phyloP scores from a whole-genome alignment of 805 yeast species.

The Yarrowia sp. region DNA sequence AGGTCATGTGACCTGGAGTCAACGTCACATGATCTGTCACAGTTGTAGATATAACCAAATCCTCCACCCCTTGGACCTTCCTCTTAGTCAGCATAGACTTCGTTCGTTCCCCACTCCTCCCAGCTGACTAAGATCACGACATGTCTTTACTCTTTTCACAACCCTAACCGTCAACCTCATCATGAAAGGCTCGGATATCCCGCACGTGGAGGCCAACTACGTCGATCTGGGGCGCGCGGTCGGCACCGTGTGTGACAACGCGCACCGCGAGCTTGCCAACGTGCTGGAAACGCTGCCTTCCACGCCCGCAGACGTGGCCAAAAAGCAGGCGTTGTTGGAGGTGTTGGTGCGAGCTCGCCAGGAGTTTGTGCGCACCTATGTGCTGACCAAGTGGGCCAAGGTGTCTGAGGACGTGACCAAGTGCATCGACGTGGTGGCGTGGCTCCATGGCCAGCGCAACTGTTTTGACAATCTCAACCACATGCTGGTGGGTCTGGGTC shows the following conservation, averaged over 20 bases:
- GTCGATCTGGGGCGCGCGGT: slow-evolving; percentile 68
- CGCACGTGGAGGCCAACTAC: slow-evolving; percentile 76
- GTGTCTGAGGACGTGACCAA: slow-evolving; percentile 72
- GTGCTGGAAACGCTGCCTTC: slow-evolving; percentile 66
- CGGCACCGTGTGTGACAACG: slow-evolving; percentile 63
- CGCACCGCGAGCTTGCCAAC: slow-evolving; percentile 68
- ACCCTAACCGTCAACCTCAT: slow-evolving; percentile 31
- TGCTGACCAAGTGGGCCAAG: slow-evolving; percentile 86
- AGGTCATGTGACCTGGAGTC: too few species aligned
- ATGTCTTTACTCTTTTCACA: not conserved
- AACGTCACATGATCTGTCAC: too few species aligned
- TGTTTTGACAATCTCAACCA: slow-evolving; percentile 67
- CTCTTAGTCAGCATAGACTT: too few species aligned
- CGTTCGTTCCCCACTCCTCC: too few species aligned
- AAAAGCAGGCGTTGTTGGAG: slow-evolving; percentile 73
- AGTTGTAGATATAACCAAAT: too few species aligned
- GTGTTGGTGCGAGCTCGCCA: slow-evolving; percentile 76
- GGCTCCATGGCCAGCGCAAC: slow-evolving; percentile 82
- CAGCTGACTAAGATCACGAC: not conserved
- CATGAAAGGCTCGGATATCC: slow-evolving; percentile 52
- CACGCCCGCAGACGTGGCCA: slow-evolving; percentile 61
- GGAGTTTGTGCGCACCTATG: slow-evolving; percentile 83
- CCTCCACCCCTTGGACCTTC: too few species aligned
- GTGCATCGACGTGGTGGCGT: slow-evolving; percentile 84
- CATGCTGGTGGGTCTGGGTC: slow-evolving; percentile 71